Base-by-base conservation (phyloP, 345 rosid genomes). In the Linum tenue region DNA sequence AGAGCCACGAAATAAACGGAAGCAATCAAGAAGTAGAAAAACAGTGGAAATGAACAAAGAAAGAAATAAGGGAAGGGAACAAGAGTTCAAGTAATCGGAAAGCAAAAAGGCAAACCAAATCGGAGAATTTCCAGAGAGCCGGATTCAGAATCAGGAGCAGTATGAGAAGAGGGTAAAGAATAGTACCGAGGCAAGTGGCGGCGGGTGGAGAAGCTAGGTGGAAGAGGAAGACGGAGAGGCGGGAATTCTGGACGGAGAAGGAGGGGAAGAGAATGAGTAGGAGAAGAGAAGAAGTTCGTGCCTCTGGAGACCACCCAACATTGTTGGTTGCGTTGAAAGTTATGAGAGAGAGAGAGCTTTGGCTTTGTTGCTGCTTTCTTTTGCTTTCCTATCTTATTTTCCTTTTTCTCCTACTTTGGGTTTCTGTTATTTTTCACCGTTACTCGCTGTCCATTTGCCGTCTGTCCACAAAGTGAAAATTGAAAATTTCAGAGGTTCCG, bases 211-310 rank as follows among this genome's bases (percentile, higher is more conserved):
- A 39, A 22, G 55, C 7, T 62, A 6, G 5, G 15, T 17, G 12
- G 37, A n/a, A 44, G 42, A 60, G 31, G 4, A n/a, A 31, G 22
- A 22, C 80, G 71, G 60, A 65, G 59, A 66, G 55, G 60, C 64
- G 68, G 75, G 65, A 55, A 68, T 73, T 69, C 44, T 6, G 64
- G 78, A 74, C 35, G 62, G 17, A 56, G 59, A 44, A 0, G 22
- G 37, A 58, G 50, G 36, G 5, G 73, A 3, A 59, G 61, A 44
- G 64, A 53, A n/a, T 17, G 60, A 68, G 64, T 39, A 36, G 69
- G 64, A 67, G 66, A 22, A 22, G 31, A 22, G 31, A 1, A 0
- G 31, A 22, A 22, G 31, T 22, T 22, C 31, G 31, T 22, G 31
- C 0, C 31, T 22, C 31, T 22, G 31, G 31, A 48, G 39, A 56